phyloP scores from a whole-genome alignment of 768 basidiomycete species.

The Crepidotus variabilis region DNA sequence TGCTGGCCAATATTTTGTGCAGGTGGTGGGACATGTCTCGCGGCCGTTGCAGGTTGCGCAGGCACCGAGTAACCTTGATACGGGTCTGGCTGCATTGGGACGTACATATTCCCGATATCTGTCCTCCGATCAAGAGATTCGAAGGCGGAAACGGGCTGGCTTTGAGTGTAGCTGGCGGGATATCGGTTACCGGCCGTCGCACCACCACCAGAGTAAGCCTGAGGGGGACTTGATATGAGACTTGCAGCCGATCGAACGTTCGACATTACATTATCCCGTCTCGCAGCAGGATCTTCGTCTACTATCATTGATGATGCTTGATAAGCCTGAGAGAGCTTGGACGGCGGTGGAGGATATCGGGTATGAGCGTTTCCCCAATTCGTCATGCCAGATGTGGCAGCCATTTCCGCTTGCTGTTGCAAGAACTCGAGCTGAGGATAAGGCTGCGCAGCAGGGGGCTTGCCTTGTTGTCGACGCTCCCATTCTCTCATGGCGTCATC shows the following conservation, averaged over 20 bases:
- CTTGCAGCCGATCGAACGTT: slow-evolving; percentile 65
- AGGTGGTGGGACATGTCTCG: slow-evolving; percentile 46
- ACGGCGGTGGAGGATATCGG: slow-evolving; percentile 62
- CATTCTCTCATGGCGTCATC: slow-evolving; percentile 96
- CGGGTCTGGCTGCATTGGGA: slow-evolving; percentile 82
- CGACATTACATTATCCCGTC: slow-evolving; percentile 79
- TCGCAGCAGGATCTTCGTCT: slow-evolving; percentile 43
- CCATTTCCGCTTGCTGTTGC: slow-evolving; percentile 90
- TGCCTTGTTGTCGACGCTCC: slow-evolving; percentile 85
- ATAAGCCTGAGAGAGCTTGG: slow-evolving; percentile 62
- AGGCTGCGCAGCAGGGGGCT: slow-evolving; percentile 64
- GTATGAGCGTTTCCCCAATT: slow-evolving; percentile 44
- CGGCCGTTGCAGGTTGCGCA: slow-evolving; percentile 28
- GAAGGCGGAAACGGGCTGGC: slow-evolving; percentile 40
- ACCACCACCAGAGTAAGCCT: slow-evolving; percentile 56
- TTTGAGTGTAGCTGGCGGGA: slow-evolving; percentile 49
- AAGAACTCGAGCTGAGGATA: slow-evolving; percentile 90
- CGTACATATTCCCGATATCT: slow-evolving; percentile 68
- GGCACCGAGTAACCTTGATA: slow-evolving; percentile 51
- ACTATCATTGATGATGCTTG: slow-evolving; percentile 65
- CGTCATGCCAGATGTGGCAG: slow-evolving; percentile 55
- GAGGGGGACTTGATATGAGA: slow-evolving; percentile 73
- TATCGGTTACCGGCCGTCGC: slow-evolving; percentile 60
- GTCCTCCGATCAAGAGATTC: slow-evolving; percentile 60
- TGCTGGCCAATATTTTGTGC: slow-evolving; percentile 45